Conservation (phyloP, 345 rosid species). For the Aquilaria malaccensis region DNA sequence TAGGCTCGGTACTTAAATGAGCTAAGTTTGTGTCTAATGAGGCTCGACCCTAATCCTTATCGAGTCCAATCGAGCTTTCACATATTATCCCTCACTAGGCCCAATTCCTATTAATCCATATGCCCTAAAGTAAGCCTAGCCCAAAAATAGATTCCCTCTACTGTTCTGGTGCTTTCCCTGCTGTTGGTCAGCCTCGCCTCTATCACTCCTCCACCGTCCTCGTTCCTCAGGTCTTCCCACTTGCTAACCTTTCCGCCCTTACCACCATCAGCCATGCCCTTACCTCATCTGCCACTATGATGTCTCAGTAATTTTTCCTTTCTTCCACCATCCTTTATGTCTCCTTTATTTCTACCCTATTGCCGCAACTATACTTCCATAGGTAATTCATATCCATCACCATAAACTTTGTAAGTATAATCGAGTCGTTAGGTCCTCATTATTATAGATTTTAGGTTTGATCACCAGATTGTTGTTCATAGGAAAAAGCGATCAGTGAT, state of each 20-base stretch:
- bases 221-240: slow-evolving; percentile 70
- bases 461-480: no score
- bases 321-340: slow-evolving; percentile 46
- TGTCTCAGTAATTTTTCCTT: slow-evolving; percentile 63
- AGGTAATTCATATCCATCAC: slow-evolving; percentile 44
- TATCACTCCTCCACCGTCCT: slow-evolving; percentile 22
- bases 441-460: no score
- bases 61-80: no score
- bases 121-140: no score
- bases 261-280: slow-evolving; percentile 57
- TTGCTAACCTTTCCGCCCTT: slow-evolving; percentile 56
- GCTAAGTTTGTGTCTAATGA: no score
- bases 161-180: slow-evolving; percentile 59
- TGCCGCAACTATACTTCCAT: slow-evolving; percentile 47
- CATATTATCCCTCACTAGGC: no score
- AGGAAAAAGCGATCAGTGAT: slow-evolving; percentile 25
- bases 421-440: slow-evolving; percentile 39
- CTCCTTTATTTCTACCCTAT: slow-evolving; percentile 36
- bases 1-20: no score
- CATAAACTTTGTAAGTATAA: slow-evolving; percentile 66
- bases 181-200: slow-evolving; percentile 61
- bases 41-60: no score
- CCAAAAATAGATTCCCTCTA: slow-evolving; percentile 27
- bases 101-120: no score
- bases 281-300: slow-evolving; percentile 45